phyloP scores from a whole-genome alignment of 305 asterid species.

The Solanum aculeatissimum region DNA sequence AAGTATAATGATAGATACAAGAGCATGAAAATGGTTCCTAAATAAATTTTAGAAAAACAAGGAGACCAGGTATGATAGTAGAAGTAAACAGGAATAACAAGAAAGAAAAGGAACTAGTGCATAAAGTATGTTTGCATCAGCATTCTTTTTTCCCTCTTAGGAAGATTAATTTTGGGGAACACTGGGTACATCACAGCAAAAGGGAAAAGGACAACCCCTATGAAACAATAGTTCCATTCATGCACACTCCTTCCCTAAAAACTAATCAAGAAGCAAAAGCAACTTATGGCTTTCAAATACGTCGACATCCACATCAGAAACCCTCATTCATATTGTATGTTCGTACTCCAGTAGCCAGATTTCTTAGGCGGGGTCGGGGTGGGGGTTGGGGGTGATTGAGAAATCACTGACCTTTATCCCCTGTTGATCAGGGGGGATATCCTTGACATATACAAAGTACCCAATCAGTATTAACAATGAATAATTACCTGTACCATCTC shows the following conservation, averaged over 20 bases:
- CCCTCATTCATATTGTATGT: background rate
- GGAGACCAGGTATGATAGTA: background rate
- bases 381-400: background rate
- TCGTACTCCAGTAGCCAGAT: background rate
- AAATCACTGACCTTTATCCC: background rate
- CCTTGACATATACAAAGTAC: background rate
- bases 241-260: background rate
- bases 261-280: background rate
- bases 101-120: background rate
- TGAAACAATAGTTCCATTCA: background rate
- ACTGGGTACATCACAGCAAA: background rate
- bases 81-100: background rate
- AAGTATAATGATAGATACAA: background rate
- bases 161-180: background rate
- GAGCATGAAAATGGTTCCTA: background rate
- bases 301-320: background rate
- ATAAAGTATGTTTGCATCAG: background rate
- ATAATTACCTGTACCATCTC: constrained; percentile 77
- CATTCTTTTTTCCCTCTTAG: background rate
- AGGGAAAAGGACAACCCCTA: background rate
- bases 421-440: background rate
- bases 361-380: background rate
- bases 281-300: background rate
- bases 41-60: background rate
- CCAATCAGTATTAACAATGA: background rate